Base-by-base conservation (phyloP, 1,139 yeast genomes). In the Debaryomyces coudertii region DNA sequence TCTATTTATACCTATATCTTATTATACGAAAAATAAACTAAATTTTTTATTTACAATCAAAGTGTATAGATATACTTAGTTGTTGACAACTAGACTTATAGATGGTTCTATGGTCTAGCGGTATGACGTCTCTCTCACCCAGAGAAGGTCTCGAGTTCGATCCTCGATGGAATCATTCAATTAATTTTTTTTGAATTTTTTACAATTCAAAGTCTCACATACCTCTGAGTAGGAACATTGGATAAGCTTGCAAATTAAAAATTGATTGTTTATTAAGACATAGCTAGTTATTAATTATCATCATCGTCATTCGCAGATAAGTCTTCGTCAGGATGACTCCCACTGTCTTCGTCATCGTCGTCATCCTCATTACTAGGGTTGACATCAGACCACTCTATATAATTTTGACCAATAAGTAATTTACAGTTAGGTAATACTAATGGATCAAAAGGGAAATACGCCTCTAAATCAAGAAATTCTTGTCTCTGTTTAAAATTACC, bases 381-480 rank as follows among this genome's bases (percentile, higher is more conserved):
- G 20, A 73, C 80, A 36, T 71, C 74, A 2, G 71, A 60, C 99
- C 99, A 93, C 58, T 90, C 95, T 24, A 90, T 82, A 61, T 86
- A 90, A 31, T 74, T 78, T 25, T 73, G 69, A 50, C 85, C 68
- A 33, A 83, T 71, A 20, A 68, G 50, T 31, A 66, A 67, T 55
- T 83, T 82, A 46, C 90, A 79, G 18, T 66, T 67, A 39, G 85
- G 87, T 52, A 93, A 76, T 43, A 87, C 82, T 53, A 93, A 69
- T 1, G 99, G 99, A 69, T 93, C 99, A 63, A 89, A 93, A 9
- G 99, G 99, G 67, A 93, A 93, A 63, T 90, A 93, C 11, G 95
- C 92, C 62, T 90, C 97, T 46, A 90, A 71, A 61, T 90, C 95
- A 54, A 88, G 79, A 61, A 89, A 90, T 60, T 90, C 97, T 61